Conservation (phyloP, 768 basidiomycete genomes). For the Panaeolus cyanescens region DNA sequence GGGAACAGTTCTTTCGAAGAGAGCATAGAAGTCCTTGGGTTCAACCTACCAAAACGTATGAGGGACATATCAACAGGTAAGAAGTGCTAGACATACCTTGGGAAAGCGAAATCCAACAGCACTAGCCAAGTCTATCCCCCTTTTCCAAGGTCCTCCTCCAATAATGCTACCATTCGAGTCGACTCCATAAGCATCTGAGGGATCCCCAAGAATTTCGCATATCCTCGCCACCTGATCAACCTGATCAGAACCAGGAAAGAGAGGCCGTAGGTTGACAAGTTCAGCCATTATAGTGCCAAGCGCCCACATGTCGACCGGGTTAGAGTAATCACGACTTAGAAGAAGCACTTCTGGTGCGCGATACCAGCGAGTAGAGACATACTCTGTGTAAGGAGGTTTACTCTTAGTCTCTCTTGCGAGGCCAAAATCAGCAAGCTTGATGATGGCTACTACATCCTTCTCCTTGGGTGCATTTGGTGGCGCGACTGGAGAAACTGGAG, state of each 20-base stretch:
- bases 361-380: slow-evolving; percentile 99
- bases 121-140: slow-evolving; percentile 86
- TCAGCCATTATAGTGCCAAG: slow-evolving; percentile 98
- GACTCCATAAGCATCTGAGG: slow-evolving; percentile 77
- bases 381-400: slow-evolving; percentile 95
- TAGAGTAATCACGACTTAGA: slow-evolving; percentile 89
- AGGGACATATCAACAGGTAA: not conserved
- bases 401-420: slow-evolving; percentile 89
- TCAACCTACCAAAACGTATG: slow-evolving; percentile 43
- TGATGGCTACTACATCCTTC: slow-evolving; percentile 93
- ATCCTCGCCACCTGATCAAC: slow-evolving; percentile 91
- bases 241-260: slow-evolving; percentile 94
- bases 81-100: slow-evolving; percentile 57
- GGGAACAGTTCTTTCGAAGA: slow-evolving; percentile 82
- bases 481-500: slow-evolving; percentile 71
- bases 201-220: slow-evolving; percentile 93
- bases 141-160: slow-evolving; percentile 89
- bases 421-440: slow-evolving; percentile 98
- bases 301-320: slow-evolving; percentile 99
- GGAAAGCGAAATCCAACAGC: slow-evolving; percentile 86
- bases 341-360: slow-evolving; percentile 97
- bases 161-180: slow-evolving; percentile 67
- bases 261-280: slow-evolving; percentile 88
- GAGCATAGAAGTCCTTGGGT: slow-evolving; percentile 66
- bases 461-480: slow-evolving; percentile 69